Base-by-base conservation (phyloP, 768 basidiomycete genomes). In the Pleurotus giganteus region DNA sequence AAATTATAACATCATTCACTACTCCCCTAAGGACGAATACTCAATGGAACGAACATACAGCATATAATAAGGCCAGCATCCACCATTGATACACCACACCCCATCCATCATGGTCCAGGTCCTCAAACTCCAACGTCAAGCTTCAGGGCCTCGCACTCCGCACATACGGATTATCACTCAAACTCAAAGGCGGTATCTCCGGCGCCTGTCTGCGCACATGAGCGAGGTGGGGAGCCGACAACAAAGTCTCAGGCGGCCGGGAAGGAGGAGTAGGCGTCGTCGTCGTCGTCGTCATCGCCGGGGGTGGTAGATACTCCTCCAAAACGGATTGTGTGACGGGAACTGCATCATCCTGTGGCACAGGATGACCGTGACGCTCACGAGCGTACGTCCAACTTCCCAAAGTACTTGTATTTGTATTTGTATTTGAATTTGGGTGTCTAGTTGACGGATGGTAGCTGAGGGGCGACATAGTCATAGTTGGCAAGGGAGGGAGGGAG, bases 81-180 rank as follows among this genome's bases (percentile, higher is more conserved):
- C n/a, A n/a, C n/a, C n/a, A n/a, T n/a, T n/a, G n/a, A n/a, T n/a
- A n/a, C n/a, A n/a, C n/a, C n/a, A n/a, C n/a, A n/a, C n/a, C n/a
- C n/a, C n/a, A n/a, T n/a, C n/a, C n/a, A n/a, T n/a, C n/a, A n/a
- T n/a, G n/a, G n/a, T n/a, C n/a, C n/a, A n/a, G n/a, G n/a, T n/a
- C n/a, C n/a, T n/a, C n/a, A n/a, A n/a, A n/a, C n/a, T n/a, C n/a
- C n/a, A n/a, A n/a, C n/a, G n/a, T n/a, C n/a, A n/a, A n/a, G n/a
- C n/a, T n/a, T n/a, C n/a, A n/a, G n/a, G 32, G 15, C 32, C 49
- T 9, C 7, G 49, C 21, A 32, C 49, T 50, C 15, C 49, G 49
- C n/a, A 50, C 21, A 37, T 50, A 50, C n/a, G 49, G 49, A 50
- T 50, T 50, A 37, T 50, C 32, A 36, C 49, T 50, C 29, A 50